Evolutionary conservation across 2,329 filamentous ascomycete species (phyloP).

Genomic region (Anthostomella pinea): DNA sequence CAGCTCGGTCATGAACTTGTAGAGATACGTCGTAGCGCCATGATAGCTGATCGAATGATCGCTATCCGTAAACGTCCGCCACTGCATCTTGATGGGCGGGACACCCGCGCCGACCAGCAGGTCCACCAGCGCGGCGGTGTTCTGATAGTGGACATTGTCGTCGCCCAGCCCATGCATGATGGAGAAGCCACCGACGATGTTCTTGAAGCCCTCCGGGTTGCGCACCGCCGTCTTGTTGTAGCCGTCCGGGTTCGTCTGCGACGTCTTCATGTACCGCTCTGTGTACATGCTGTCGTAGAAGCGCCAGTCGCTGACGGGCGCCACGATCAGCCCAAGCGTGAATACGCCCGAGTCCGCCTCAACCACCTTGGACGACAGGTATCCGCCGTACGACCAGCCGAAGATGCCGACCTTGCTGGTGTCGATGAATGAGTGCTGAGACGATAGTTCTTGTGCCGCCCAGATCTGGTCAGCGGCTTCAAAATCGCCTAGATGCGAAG

Average conservation of each 20-base stretch:
- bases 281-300: conserved; percentile 72
- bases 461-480: conserved; percentile 67
- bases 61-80: conserved; percentile 63
- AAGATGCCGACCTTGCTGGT: conserved; percentile 60
- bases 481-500: conserved; percentile 58
- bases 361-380: conserved; percentile 63
- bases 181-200: conserved; percentile 56
- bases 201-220: conserved; percentile 58
- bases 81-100: conserved; percentile 58
- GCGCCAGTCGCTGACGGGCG: conserved; percentile 66
- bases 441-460: conserved; percentile 56
- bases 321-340: conserved; percentile 60
- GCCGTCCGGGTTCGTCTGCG: conserved; percentile 52
- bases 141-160: conserved; percentile 71
- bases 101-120: conserved; percentile 58
- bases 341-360: conserved; percentile 61
- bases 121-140: conserved; percentile 60
- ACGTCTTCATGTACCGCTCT: conserved; percentile 69
- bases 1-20: conserved; percentile 59
- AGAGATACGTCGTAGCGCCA: conserved; percentile 53
- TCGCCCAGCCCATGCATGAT: conserved; percentile 67
- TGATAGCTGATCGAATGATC: conserved; percentile 62
- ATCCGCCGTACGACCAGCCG: conserved; percentile 69
- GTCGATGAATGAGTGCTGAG: conserved; percentile 53
- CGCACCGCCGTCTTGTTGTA: conserved; percentile 61